These are phyloP conservation scores for Sporopachydermia lactativora DNA, from an alignment of 805 yeast species.

Conservation along the genomic window DNA sequence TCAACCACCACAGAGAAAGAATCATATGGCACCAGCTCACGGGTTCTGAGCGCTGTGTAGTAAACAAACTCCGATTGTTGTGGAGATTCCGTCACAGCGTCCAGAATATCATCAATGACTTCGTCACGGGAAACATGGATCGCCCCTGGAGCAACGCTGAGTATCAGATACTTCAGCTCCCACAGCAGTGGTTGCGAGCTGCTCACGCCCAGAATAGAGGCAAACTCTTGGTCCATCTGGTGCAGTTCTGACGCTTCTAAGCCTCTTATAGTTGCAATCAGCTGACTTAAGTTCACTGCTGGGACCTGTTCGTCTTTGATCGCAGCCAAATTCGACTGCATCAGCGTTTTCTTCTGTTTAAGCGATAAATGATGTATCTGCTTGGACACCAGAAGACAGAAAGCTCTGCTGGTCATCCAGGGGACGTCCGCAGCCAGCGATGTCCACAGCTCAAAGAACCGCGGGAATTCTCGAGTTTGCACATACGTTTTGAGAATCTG, in stretches of 20 bases:
- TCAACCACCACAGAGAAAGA: background rate
- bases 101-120: background rate
- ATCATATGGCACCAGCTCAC: background rate
- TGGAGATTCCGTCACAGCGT: background rate
- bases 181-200: background rate
- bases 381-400: background rate
- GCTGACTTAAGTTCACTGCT: background rate
- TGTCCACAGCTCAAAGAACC: background rate
- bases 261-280: background rate
- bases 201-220: background rate
- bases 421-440: background rate
- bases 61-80: background rate
- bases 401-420: background rate
- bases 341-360: background rate
- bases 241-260: background rate
- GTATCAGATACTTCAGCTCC: background rate
- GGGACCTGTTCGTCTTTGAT: background rate
- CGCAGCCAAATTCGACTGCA: background rate
- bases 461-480: background rate
- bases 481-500: background rate
- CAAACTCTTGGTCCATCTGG: background rate
- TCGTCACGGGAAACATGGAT: background rate
- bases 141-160: background rate
- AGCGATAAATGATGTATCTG: background rate
- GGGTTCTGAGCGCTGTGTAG: background rate